Evolutionary conservation across 495 filamentous ascomycete species (phyloP), one percentile per base, ranked within the genome.

Genomic region (Penicillium lagena): DNA sequence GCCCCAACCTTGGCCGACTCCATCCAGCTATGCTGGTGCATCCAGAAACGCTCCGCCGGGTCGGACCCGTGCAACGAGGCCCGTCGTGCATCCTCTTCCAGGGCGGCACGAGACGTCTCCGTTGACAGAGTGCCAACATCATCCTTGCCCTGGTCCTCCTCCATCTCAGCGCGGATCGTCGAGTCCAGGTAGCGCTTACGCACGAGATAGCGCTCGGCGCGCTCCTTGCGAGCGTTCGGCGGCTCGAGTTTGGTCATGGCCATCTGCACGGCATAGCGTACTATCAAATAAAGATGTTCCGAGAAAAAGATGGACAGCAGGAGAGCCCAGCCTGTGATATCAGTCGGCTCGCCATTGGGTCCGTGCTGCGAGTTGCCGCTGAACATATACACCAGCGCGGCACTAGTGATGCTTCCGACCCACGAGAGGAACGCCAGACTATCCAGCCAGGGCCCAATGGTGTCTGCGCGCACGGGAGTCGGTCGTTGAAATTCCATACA

Each of bases 381-480:
- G 68, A 96, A 97, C 47, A 98, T 78, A 61, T 90, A 96, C 0
- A 95, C 80, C 0, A 98, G 68, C 0, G 89, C 90, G 1, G 90
- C 78, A 34, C 82, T 86, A 12, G 87, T 90, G 48, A 97, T 73
- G 53, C 83, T 90, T 40, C 93, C 93, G 6, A 95, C 72, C 93
- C 93, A 98, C 9, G 89, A 81, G 4, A 97, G 65, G 66, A 98
- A 95, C 2, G 82, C 82, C 2, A 98, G 74, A 12, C 83, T 82
- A 44, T 89, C 83, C 9, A 98, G 76, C 93, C 93, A 98, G 1
- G 93, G 90, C 0, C 93, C 93, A 52, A 98, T 98, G 3, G 86
- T 89, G 62, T 97, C 94, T 2, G 87, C 83, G 11, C 93, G 81
- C 63, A 81, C 82, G 1, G 93, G 93, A 10, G 84, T 86, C 1